Evolutionary conservation across 2,329 filamentous ascomycete species (phyloP).

Genomic region (Acarospora socialis): DNA sequence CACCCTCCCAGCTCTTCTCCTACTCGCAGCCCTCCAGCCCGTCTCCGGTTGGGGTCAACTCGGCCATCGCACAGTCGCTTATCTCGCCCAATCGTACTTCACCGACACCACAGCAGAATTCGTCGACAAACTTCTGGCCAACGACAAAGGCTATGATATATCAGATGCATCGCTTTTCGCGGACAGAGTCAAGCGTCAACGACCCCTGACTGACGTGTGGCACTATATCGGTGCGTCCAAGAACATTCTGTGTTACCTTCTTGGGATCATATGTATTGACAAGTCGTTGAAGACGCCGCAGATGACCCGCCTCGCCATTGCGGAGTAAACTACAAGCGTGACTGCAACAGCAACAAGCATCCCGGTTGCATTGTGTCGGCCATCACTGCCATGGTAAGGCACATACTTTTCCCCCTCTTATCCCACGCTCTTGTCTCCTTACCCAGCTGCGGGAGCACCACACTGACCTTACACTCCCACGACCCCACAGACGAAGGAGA

Average conservation of each 20-base stretch:
- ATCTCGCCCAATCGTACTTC: conserved; percentile 29
- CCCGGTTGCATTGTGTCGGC: conserved; percentile 41
- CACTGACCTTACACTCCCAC: too few species aligned
- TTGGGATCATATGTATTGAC: conserved; percentile 17
- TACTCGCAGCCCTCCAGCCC: conserved; percentile 11
- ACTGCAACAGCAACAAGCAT: conserved; percentile 34
- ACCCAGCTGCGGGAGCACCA: too few species aligned
- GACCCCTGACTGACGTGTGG: conserved; percentile 13
- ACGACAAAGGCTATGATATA: conserved; percentile 17
- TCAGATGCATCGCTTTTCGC: conserved; percentile 17
- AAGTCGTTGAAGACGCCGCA: conserved; percentile 34
- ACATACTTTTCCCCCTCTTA: too few species aligned
- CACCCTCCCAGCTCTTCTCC: conserved; percentile 4
- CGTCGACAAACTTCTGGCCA: conserved; percentile 12
- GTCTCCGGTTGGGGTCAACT: conserved; percentile 36
- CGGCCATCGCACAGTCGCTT: conserved; percentile 41
- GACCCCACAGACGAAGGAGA: too few species aligned
- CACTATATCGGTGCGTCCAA: conserved; percentile 17
- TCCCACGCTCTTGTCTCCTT: too few species aligned
- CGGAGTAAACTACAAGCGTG: conserved; percentile 35
- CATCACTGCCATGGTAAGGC: too few species aligned
- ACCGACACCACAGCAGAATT: too few species aligned
- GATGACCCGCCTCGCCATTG: conserved; percentile 34
- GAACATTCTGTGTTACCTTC: conserved; percentile 10
- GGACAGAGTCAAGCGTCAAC: conserved; percentile 16